Evolutionary conservation across 352 stramenopile species (phyloP), one percentile per base, ranked within the genome.

Genomic region (Globisporangium cylindrosporum): DNA sequence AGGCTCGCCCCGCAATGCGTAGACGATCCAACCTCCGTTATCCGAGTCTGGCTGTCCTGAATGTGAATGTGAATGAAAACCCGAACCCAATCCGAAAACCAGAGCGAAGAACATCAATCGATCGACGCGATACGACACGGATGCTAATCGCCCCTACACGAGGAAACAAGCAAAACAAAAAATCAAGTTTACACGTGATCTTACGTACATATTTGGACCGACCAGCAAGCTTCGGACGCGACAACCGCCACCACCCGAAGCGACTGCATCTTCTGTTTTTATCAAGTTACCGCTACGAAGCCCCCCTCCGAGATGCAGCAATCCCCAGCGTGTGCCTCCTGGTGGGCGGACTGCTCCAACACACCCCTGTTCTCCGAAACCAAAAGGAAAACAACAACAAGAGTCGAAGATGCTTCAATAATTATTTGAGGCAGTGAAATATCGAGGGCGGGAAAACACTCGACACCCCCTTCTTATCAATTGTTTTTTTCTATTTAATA

Each of bases 401-500:
- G 60, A 66, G 60, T 66, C 60, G 60, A 63, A 57, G 32, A 70
- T 62, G 64, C 64, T 70, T 70, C 64, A 65, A 61, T 70, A 70
- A 70, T 59, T 69, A 64, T 69, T 64, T 61, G 57, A 70, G 57
- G 64, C 64, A 53, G 24, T 48, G 43, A 56, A 57, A 62, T 64
- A 48, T 69, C 41, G 63, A 34, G 63, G 25, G 25, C 25, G 29
- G 25, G 55, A 24, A 34, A 43, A 34, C 54, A 59, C 32, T n/a
- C 54, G 15, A 46, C 18, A 51, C 43, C 41, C 41, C 29, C 55
- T 36, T 56, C 36, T 24, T 64, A 46, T 59, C 27, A 68, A 67
- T 69, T 79, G 62, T 73, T 78, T 77, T 74, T 77, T 74, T 79
- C 73, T 80, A 77, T 77, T 67, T 67, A 73, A 78, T 41, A 62